A percentile compares a stretch with the other conserved stretches of the same genome.
These are phyloP conservation scores for Salix udensis DNA, from an alignment of 345 rosid genomes.

Conservation along the genomic window DNA sequence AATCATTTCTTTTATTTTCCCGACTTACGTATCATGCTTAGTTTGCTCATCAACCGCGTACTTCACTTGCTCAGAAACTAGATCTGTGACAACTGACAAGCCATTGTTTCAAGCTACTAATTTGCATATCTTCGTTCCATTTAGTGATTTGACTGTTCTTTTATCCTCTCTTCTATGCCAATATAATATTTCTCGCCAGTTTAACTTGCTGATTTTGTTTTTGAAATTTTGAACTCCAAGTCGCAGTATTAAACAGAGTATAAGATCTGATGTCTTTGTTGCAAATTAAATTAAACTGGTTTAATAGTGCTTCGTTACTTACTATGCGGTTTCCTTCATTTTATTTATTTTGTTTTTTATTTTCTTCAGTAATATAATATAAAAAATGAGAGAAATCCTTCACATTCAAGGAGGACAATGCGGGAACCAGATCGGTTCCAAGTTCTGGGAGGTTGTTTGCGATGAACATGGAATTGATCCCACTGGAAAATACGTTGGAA, in stretches of 20 bases:
- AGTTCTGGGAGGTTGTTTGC: constrained; percentile 30
- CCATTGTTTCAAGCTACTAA: neutral
- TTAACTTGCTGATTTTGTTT: neutral
- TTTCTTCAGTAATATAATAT: neutral
- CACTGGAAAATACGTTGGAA: constrained; percentile 20
- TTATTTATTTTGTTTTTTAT: neutral
- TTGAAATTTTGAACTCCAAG: neutral
- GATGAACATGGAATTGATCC: constrained; percentile 29
- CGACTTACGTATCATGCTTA: neutral
- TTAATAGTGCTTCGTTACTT: neutral
- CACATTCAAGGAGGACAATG: constrained; percentile 32
- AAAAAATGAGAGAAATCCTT: constrained; percentile 28
- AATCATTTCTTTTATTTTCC: neutral
- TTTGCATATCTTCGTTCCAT: neutral
- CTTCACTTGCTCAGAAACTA: neutral
- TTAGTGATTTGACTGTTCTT: neutral
- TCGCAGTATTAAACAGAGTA: neutral
- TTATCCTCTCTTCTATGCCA: neutral
- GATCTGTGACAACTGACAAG: neutral
- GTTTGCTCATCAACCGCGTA: neutral
- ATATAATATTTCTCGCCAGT: neutral
- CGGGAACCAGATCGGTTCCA: constrained; percentile 28
- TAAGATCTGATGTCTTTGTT: neutral
- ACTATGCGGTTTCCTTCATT: neutral
- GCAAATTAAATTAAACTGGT: neutral